Evolutionary conservation across 345 rosid species (phyloP), one percentile per base, ranked within the genome.

Genomic region (Citropsis articulata): DNA sequence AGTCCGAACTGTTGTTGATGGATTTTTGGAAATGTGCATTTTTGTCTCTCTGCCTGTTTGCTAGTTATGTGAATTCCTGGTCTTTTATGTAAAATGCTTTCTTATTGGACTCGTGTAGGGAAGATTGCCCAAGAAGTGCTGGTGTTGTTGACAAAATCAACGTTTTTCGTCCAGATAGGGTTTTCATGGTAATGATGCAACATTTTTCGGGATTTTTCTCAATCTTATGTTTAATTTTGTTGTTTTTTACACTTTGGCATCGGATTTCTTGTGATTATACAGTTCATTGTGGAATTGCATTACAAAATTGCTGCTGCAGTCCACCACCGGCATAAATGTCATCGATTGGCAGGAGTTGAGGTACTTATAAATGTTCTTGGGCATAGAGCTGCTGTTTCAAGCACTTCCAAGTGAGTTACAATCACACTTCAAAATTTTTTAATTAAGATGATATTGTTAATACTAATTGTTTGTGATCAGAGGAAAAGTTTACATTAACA

Each of bases 101-200:
- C 71, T 66, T 71, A 45, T 61, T 85, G 57, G 81, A 83, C 82
- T 84, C 55, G 40, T 85, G 85, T 77, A 95, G 99, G 85, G 88
- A 82, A 56, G 86, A 81, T 79, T 75, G 67, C 71, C 84, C 83
- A 63, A 53, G 81, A 76, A 83, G 77, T 82, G 84, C 63, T 73
- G 91, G 85, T 55, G 88, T 95, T 71, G 40, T 89, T 60, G 98
- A 95, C 82, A 92, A 86, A 84, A 90, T 95, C 55, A 93, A 93
- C 75, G 86, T 95, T 78, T 93, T 95, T 82, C 98, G 97, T 75
- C 89, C 94, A 1, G 98, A 95, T 83, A 92, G 98, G 82, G 97
- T 88, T 78, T 95, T 93, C 86, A 93, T 91, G 98, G 99, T 95
- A 81, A 81, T 62, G 48, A 70, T 80, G 71, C 80, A 63, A 64